Evolutionary conservation across 139 green algal genomes (phyloP).

Genomic region (Coccomyxa sp.): DNA sequence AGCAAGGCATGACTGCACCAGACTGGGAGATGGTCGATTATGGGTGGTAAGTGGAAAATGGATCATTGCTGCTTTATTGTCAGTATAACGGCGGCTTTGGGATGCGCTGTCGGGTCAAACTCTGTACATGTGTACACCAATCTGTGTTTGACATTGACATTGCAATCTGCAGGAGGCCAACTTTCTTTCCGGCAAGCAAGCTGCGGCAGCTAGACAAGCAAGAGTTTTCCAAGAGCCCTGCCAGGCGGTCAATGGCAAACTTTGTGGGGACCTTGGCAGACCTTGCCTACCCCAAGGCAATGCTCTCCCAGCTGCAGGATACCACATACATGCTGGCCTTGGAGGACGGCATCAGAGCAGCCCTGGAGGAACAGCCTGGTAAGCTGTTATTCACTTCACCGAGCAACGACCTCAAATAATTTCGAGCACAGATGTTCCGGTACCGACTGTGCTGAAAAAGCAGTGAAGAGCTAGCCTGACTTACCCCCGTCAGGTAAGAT

Average conservation of each 20-base stretch:
- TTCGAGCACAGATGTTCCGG: no score
- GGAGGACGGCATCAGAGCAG: slow-evolving; percentile 2
- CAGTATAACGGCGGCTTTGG: no score
- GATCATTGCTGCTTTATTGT: no score
- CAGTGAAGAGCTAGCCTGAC: no score
- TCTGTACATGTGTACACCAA: no score
- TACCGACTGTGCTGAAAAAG: no score
- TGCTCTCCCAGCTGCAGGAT: slow-evolving; percentile 33
- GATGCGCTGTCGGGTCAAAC: no score
- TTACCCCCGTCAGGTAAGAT: no score
- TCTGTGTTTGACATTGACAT: neutral
- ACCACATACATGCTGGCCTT: slow-evolving; percentile 16
- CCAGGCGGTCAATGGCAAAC: neutral
- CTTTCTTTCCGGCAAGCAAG: slow-evolving; percentile 54
- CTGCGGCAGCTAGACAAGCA: slow-evolving; percentile 5
- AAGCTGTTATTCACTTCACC: no score
- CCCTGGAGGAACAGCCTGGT: slow-evolving; percentile 20
- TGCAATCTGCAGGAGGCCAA: slow-evolving; percentile 45
- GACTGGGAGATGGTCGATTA: slow-evolving; percentile 74
- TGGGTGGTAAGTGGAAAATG: slow-evolving; percentile 59
- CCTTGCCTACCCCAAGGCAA: slow-evolving; percentile 42
- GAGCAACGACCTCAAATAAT: neutral
- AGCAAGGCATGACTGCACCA: slow-evolving; percentile 56
- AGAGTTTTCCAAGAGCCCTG: slow-evolving; percentile 16
- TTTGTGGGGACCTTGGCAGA: slow-evolving; percentile 47